These are phyloP conservation scores for Penicillium pancosmium DNA, from an alignment of 495 filamentous ascomycete species.

Conservation along the genomic window DNA sequence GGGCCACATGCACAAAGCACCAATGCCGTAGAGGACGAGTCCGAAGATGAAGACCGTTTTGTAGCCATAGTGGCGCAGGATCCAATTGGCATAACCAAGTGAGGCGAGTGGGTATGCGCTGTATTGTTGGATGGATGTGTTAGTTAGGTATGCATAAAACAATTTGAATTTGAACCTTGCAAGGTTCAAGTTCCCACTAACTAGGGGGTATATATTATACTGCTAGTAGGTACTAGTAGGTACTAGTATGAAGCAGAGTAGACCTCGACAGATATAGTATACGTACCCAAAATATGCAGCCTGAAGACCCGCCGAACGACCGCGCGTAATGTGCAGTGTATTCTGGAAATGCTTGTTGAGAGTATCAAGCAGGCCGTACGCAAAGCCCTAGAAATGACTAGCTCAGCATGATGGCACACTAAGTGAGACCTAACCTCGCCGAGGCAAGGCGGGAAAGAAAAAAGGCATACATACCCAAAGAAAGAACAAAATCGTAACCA, in stretches of 20 bases:
- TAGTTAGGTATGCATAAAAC: background rate
- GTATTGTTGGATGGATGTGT: background rate
- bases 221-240: background rate
- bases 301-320: conserved; percentile 56
- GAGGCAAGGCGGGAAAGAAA: background rate
- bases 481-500: conserved; percentile 69
- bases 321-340: conserved; percentile 53
- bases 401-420: background rate
- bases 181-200: no score
- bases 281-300: conserved; percentile 54
- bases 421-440: no score
- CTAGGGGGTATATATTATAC: no score
- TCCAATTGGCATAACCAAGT: conserved; percentile 61
- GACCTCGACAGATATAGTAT: background rate
- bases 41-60: conserved; percentile 58
- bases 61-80: conserved; percentile 56
- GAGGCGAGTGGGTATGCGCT: conserved; percentile 63
- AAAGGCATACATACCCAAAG: conserved; percentile 54
- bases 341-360: conserved; percentile 59
- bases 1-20: conserved; percentile 59
- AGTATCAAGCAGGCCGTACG: conserved; percentile 50
- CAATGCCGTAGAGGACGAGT: conserved; percentile 53
- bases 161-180: no score
- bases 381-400: conserved; percentile 45
- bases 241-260: no score